Evolutionary conservation across 805 yeast species (phyloP).

Genomic region (Candida vartiovaarae): DNA sequence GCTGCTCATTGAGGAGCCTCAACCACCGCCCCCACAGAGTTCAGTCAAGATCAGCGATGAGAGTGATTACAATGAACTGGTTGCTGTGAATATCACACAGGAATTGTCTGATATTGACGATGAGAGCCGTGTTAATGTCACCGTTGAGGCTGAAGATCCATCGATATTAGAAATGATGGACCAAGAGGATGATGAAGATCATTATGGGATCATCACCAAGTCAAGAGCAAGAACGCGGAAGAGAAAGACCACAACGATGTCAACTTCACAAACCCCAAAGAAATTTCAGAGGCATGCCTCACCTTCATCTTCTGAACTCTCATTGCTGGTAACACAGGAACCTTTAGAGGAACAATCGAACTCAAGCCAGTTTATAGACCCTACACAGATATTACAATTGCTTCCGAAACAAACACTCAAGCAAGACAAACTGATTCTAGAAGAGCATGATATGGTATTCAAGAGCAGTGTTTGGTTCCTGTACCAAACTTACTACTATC

Average conservation of each 20-base stretch:
- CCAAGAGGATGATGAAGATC: background rate
- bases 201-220: background rate
- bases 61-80: background rate
- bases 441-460: slow-evolving; percentile 25
- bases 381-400: background rate
- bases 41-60: background rate
- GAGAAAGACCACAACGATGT: slow-evolving; percentile 1
- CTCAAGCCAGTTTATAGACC: background rate
- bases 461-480: slow-evolving; percentile 47
- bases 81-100: slow-evolving; percentile 20
- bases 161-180: background rate
- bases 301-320: slow-evolving; percentile 1
- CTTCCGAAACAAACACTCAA: slow-evolving; percentile 1
- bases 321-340: background rate
- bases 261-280: background rate
- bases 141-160: slow-evolving; percentile 10
- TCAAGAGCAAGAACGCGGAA: slow-evolving; percentile 1
- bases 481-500: slow-evolving; percentile 40
- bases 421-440: slow-evolving; percentile 11
- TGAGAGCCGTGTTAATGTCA: slow-evolving; percentile 14
- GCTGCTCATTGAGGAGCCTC: background rate
- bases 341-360: too few species aligned
- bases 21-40: background rate
- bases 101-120: slow-evolving; percentile 25
- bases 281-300: background rate